phyloP scores from a whole-genome alignment of 106 monocot species.

The Platanthera zijinensis region DNA sequence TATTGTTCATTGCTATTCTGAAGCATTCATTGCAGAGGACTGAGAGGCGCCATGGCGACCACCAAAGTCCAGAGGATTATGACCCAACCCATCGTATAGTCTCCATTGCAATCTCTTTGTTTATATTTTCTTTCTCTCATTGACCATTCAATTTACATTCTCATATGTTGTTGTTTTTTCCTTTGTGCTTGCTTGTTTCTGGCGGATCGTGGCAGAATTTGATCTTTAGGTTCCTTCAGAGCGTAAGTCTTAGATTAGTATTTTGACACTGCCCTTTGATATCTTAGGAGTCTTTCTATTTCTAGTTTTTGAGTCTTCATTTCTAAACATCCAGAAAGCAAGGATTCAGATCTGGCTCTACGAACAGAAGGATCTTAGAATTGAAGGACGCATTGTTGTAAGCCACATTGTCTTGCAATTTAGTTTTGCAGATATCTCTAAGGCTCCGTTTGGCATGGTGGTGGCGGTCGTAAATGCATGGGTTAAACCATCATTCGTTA shows the following conservation, averaged over 20 bases:
- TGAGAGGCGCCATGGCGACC: conserved; percentile 16
- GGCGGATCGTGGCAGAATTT: conserved; percentile 55
- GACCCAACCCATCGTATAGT: conserved; percentile 19
- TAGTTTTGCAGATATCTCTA: not conserved
- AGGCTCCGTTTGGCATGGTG: too few relatives aligned
- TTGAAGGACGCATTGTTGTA: conserved; percentile 78
- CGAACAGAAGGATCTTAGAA: conserved; percentile 81
- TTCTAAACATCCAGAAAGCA: conserved; percentile 47
- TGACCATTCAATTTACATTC: not conserved
- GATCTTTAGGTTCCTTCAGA: conserved; percentile 96
- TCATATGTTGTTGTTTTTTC: not conserved
- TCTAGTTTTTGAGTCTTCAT: conserved; percentile 7
- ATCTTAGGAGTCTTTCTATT: not conserved
- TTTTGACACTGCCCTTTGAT: not conserved
- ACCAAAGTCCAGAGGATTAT: conserved; percentile 21
- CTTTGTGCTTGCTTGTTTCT: not conserved
- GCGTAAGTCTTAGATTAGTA: conserved; percentile 36
- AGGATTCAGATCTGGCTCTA: conserved; percentile 86
- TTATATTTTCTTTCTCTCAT: not conserved
- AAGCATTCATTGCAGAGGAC: not conserved
- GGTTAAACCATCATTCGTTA: too few relatives aligned
- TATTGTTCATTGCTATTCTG: too few relatives aligned
- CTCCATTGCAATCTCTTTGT: not conserved
- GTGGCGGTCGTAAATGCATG: too few relatives aligned
- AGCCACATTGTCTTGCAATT: not conserved